Conservation (phyloP, 2,329 filamentous ascomycete species). For the Cladosporium sp. region DNA sequence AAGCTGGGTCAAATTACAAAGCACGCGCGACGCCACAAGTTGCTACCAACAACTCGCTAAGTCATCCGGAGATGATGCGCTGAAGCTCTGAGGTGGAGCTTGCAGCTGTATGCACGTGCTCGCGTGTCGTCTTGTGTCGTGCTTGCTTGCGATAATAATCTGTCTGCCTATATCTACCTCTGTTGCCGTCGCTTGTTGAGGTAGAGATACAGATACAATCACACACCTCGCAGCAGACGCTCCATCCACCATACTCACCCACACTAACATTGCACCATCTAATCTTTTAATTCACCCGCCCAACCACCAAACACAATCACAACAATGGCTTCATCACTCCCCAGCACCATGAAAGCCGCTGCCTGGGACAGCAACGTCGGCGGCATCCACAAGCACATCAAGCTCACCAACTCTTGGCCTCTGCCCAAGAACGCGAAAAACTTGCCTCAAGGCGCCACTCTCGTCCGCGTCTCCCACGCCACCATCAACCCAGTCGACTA, state of each 20-base stretch:
- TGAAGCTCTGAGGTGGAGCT: not conserved
- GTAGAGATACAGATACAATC: not conserved
- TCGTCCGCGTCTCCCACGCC: slow-evolving; percentile 45
- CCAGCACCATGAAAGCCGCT: slow-evolving; percentile 32
- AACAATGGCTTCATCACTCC: slow-evolving; percentile 25
- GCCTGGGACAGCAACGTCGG: slow-evolving; percentile 30
- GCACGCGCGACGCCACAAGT: not conserved
- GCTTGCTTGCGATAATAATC: not conserved
- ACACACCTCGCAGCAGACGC: not conserved
- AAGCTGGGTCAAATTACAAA: not conserved
- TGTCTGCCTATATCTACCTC: not conserved
- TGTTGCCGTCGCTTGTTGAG: not conserved
- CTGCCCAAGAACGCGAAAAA: slow-evolving; percentile 25
- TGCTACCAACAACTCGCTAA: not conserved
- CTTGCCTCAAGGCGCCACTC: slow-evolving; percentile 35
- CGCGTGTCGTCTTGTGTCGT: not conserved
- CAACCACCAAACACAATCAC: not conserved
- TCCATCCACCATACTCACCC: not conserved
- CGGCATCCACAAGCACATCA: slow-evolving; percentile 38
- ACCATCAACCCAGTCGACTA: slow-evolving; percentile 52
- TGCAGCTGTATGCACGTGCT: not conserved
- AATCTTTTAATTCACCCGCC: not conserved
- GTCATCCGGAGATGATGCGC: not conserved
- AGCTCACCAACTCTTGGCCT: slow-evolving; percentile 30
- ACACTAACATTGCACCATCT: not conserved